These are phyloP conservation scores for Zygoascus ofunaensis DNA, from an alignment of 805 yeast species.

Conservation along the genomic window DNA sequence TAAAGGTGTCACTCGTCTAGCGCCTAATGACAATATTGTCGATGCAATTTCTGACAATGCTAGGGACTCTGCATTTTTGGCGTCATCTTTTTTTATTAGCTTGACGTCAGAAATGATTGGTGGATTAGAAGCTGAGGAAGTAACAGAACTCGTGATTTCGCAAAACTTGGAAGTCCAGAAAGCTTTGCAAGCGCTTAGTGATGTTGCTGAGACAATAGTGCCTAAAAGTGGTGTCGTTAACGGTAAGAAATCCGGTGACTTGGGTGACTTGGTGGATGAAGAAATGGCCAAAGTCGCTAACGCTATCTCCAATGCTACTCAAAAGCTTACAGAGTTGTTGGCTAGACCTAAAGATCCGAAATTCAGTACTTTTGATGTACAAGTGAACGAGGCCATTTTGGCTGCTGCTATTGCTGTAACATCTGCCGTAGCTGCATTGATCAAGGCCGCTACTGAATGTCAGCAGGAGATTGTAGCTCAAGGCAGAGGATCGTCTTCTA, in stretches of 20 bases:
- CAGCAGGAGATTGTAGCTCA: slow-evolving; percentile 72
- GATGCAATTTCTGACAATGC: slow-evolving; percentile 43
- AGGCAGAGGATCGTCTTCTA: slow-evolving; percentile 55
- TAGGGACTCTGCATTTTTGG: slow-evolving; percentile 47
- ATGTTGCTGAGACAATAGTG: slow-evolving; percentile 48
- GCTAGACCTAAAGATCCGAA: slow-evolving; percentile 41
- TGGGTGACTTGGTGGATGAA: slow-evolving; percentile 60
- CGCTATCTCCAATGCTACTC: slow-evolving; percentile 57
- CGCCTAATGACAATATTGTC: slow-evolving; percentile 43
- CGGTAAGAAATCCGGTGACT: slow-evolving; percentile 33
- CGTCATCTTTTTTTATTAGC: slow-evolving; percentile 53
- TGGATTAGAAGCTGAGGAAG: slow-evolving; percentile 50
- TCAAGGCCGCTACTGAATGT: slow-evolving; percentile 67
- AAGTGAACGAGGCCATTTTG: slow-evolving; percentile 67
- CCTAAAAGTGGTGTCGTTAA: slow-evolving; percentile 31
- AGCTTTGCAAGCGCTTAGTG: slow-evolving; percentile 48
- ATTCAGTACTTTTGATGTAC: slow-evolving; percentile 47
- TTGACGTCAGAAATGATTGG: slow-evolving; percentile 45
- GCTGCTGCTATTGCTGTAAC: slow-evolving; percentile 75
- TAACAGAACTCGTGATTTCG: slow-evolving; percentile 67
- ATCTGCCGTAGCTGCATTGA: slow-evolving; percentile 61
- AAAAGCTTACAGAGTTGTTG: slow-evolving; percentile 46
- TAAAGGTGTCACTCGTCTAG: slow-evolving; percentile 56
- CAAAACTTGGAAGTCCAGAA: slow-evolving; percentile 70
- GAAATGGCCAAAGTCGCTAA: slow-evolving; percentile 69